Percentiles rank a stretch among this genome's conserved stretches.
Conservation (phyloP, 73 alveolate genomes). For the Paramecium sexaurelia region DNA sequence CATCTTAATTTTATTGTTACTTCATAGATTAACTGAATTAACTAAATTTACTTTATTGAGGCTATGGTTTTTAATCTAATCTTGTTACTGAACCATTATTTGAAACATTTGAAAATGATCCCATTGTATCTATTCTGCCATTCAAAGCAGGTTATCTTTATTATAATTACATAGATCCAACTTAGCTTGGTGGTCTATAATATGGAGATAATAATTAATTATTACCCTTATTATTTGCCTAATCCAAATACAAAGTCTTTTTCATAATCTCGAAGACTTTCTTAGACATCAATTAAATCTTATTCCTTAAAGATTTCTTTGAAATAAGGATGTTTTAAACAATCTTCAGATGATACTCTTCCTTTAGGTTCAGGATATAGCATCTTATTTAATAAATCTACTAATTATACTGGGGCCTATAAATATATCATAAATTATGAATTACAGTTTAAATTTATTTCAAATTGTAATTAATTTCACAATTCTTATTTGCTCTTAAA, state of each 20-base stretch:
- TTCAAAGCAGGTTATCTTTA: conserved; percentile 51
- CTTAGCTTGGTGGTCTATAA: not conserved
- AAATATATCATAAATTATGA: not conserved
- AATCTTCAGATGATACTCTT: conserved; percentile 65
- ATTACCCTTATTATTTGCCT: conserved; percentile 21
- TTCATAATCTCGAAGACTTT: not conserved
- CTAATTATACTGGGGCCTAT: conserved; percentile 17
- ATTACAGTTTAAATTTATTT: conserved; percentile 35
- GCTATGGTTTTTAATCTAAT: not conserved
- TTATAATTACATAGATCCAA: conserved; percentile 37
- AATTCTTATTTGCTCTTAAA: conserved; percentile 64
- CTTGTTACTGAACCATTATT: not conserved
- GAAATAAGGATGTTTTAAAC: conserved; percentile 63
- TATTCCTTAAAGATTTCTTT: conserved; percentile 32
- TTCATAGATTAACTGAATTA: not conserved
- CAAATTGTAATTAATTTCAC: conserved; percentile 50
- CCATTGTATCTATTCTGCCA: conserved; percentile 50
- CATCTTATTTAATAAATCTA: conserved; percentile 63
- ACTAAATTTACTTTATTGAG: conserved; percentile 11
- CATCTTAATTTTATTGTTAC: not conserved
- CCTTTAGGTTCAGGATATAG: conserved; percentile 49
- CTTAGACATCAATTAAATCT: conserved; percentile 37
- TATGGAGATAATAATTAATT: not conserved
- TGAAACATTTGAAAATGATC: not conserved
- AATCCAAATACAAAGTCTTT: conserved; percentile 15